Percentiles rank a stretch among this genome's conserved stretches.
Evolutionary conservation across 2,329 filamentous ascomycete genomes (phyloP).

Genomic region (Colletotrichum horii): DNA sequence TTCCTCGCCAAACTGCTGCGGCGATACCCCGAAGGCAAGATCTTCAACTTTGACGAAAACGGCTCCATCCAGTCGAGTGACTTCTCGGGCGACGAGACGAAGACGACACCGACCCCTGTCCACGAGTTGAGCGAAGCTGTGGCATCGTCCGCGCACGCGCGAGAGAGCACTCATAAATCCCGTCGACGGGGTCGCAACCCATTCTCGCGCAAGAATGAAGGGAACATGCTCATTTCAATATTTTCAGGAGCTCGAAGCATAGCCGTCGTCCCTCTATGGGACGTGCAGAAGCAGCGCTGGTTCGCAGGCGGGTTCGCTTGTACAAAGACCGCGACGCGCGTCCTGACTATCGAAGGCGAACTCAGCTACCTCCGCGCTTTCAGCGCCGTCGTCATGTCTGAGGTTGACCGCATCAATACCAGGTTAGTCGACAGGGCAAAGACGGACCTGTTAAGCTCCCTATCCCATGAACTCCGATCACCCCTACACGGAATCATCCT

Average conservation of each 20-base stretch:
- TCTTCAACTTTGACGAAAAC: conserved; percentile 48
- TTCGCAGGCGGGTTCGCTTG: conserved; percentile 56
- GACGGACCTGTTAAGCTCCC: conserved; percentile 62
- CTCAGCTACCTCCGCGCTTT: conserved; percentile 58
- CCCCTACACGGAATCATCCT: conserved; percentile 66
- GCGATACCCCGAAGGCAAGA: conserved; percentile 49
- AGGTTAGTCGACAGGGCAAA: conserved; percentile 50
- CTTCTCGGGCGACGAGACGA: conserved; percentile 26
- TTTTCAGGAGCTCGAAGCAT: conserved; percentile 51
- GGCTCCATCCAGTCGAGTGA: conserved; percentile 38
- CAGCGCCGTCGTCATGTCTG: conserved; percentile 59
- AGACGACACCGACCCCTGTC: neutral
- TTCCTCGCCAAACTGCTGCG: conserved; percentile 46
- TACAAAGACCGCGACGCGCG: conserved; percentile 45
- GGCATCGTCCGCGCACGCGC: neutral
- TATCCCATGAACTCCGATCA: conserved; percentile 66
- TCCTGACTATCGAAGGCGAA: conserved; percentile 51
- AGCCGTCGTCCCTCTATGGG: conserved; percentile 54
- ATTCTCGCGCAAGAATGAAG: conserved; percentile 27
- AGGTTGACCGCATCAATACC: conserved; percentile 52
- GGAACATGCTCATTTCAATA: conserved; percentile 31
- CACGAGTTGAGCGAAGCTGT: rapidly evolving
- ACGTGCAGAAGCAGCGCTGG: conserved; percentile 49
- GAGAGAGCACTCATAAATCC: neutral
- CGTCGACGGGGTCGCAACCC: neutral